phyloP scores from a whole-genome alignment of 1,284 basidiomycete species.

The Ustilago tritici region DNA sequence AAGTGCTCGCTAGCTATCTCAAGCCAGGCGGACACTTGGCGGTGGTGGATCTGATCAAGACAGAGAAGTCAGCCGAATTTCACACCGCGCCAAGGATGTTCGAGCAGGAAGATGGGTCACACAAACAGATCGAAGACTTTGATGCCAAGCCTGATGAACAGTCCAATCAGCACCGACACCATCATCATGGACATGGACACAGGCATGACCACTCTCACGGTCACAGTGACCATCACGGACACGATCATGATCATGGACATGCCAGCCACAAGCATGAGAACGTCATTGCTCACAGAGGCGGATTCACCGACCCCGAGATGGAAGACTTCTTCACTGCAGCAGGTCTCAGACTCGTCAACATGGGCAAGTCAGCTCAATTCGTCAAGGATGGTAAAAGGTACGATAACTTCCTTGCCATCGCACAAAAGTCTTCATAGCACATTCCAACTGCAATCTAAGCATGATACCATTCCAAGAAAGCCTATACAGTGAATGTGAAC shows the following conservation, averaged over 20 bases:
- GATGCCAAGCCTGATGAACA: constrained; percentile 6
- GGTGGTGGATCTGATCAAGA: constrained; percentile 43
- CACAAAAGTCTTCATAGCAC: constrained; percentile 23
- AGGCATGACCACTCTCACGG: not conserved
- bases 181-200: constrained; percentile 11
- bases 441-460: not conserved
- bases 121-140: constrained; percentile 29
- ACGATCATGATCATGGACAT: constrained; percentile 20
- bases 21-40: constrained; percentile 45
- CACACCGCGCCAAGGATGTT: constrained; percentile 20
- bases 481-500: not conserved
- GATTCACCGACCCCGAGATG: constrained; percentile 41
- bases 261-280: constrained; percentile 25
- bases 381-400: constrained; percentile 33
- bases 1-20: constrained; percentile 30
- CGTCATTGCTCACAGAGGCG: constrained; percentile 48
- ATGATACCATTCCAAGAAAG: not conserved
- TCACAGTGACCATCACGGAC: constrained; percentile 13
- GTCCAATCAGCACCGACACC: not conserved
- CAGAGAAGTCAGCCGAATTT: constrained; percentile 22
- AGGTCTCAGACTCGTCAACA: constrained; percentile 34
- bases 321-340: constrained; percentile 40
- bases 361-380: constrained; percentile 41
- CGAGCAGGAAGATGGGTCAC: constrained; percentile 21
- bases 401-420: constrained; percentile 48